Conservation (phyloP, 2,329 filamentous ascomycete species). For the Botrytis pseudocinerea region DNA sequence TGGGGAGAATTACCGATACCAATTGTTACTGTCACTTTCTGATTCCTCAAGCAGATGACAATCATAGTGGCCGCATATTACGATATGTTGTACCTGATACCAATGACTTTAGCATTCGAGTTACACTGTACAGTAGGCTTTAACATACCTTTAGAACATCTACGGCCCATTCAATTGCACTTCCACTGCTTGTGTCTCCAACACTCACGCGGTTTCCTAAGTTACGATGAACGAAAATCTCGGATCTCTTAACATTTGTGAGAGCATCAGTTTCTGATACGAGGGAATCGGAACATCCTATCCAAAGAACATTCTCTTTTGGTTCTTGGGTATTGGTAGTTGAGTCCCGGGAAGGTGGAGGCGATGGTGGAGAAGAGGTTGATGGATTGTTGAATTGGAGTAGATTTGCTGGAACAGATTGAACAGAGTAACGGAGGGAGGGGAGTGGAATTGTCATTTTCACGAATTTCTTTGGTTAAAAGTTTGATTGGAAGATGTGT, state of each 20-base stretch:
- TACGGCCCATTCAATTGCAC: conserved; percentile 66
- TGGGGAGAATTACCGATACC: conserved; percentile 50
- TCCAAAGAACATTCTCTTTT: conserved; percentile 59
- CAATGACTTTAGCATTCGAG: background rate
- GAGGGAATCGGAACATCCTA: conserved; percentile 67
- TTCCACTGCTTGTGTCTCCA: conserved; percentile 59
- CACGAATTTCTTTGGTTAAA: background rate
- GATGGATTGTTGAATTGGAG: background rate
- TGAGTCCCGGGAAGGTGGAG: background rate
- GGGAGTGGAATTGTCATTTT: conserved; percentile 20
- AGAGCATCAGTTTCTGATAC: conserved; percentile 65
- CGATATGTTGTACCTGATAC: conserved; percentile 53
- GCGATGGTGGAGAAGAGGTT: conserved; percentile 5
- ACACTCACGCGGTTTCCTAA: conserved; percentile 66
- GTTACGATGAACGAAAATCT: conserved; percentile 71
- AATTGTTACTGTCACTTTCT: conserved; percentile 50
- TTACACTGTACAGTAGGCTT: background rate
- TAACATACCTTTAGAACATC: conserved; percentile 55
- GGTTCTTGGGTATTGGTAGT: background rate
- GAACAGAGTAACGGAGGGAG: conserved; percentile 8
- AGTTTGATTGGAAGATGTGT: background rate
- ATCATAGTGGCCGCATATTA: conserved; percentile 56
- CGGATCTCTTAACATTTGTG: conserved; percentile 57
- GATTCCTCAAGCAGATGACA: conserved; percentile 53
- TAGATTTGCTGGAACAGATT: conserved; percentile 5